Base-by-base conservation (phyloP, 345 rosid species). In the Litchi chinensis region DNA sequence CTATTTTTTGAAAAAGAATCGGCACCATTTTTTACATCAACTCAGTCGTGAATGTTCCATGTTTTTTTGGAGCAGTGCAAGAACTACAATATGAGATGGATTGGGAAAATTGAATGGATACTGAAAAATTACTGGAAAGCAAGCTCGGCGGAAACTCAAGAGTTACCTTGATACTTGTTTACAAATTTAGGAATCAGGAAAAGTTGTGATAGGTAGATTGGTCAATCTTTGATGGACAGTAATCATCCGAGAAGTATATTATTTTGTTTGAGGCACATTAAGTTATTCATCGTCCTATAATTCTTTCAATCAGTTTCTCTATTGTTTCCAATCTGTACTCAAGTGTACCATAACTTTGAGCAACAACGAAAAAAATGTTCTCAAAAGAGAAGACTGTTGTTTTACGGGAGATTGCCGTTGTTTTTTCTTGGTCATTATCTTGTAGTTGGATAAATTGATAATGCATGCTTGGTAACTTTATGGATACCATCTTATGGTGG, bases 151-250 rank as follows among this genome's bases (percentile, higher is more conserved):
- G 28, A 26, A 57, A 26, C 18, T 32, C 11, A 60, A 11, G 24
- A 15, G 43, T 22, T 46, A 18, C 57, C 56, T 41, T 43, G 24
- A 39, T 62, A 22, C 24, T 64, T 63, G 37, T 44, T 40, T 2
- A 2, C 21, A 16, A 16, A 46, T 70, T 71, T 73, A 57, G 37
- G n/a, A 6, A 57, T 18, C 9, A 26, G 10, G 70, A 65, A 46
- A 75, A 63, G 65, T 5, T 74, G 63, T 76, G 63, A 50, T 76
- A 50, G 65, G 60, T 21, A n/a, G 18, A 39, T 32, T 12, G n/a
- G 10, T 16, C 32, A 54, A 18, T 16, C 43, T 8, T 65, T 16
- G 1, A 5, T 64, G 44, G 26, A 26, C 16, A 10, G 16, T 2
- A 16, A 5, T 63, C 24, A 13, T 40, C 19, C 39, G 41, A 21